These are phyloP conservation scores for Lactifluus pinguis DNA, from an alignment of 768 basidiomycete species.

Conservation along the genomic window DNA sequence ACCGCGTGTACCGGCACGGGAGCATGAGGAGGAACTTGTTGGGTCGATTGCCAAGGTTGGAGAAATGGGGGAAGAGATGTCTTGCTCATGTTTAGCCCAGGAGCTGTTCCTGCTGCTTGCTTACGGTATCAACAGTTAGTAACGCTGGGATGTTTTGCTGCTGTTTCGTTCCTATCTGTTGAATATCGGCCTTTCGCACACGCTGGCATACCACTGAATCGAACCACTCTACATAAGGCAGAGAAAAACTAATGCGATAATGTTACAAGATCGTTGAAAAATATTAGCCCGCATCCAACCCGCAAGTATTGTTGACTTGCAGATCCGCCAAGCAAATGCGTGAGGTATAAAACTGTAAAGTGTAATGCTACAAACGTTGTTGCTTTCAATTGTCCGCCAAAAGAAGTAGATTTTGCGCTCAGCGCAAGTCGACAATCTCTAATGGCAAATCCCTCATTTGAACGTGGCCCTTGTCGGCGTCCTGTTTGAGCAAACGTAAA, in stretches of 20 bases:
- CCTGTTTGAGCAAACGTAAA: slow-evolving; percentile 33
- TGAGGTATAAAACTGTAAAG: neutral
- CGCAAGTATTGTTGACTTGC: neutral
- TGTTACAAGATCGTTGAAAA: neutral
- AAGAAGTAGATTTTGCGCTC: slow-evolving; percentile 6
- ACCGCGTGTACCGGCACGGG: slow-evolving; percentile 18
- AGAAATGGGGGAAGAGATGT: slow-evolving; percentile 17
- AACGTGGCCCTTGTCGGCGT: slow-evolving; percentile 81
- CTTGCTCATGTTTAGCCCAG: too few relatives aligned
- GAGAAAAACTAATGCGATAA: neutral
- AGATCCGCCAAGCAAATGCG: neutral
- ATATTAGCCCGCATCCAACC: slow-evolving; percentile 1
- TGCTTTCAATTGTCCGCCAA: neutral
- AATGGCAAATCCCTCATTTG: slow-evolving; percentile 62
- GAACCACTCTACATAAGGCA: neutral
- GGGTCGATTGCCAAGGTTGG: slow-evolving; percentile 1
- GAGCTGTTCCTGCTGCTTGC: too few relatives aligned
- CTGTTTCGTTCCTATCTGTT: too few relatives aligned
- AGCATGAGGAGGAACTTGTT: neutral
- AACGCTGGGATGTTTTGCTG: neutral
- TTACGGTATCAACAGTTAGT: too few relatives aligned
- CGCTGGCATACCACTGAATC: neutral
- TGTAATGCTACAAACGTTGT: slow-evolving; percentile 6
- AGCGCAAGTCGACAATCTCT: slow-evolving; percentile 79
- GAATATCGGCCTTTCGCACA: neutral